Conservation (phyloP, 2,329 filamentous ascomycete species). For the Ascochyta viciae-villosae region DNA sequence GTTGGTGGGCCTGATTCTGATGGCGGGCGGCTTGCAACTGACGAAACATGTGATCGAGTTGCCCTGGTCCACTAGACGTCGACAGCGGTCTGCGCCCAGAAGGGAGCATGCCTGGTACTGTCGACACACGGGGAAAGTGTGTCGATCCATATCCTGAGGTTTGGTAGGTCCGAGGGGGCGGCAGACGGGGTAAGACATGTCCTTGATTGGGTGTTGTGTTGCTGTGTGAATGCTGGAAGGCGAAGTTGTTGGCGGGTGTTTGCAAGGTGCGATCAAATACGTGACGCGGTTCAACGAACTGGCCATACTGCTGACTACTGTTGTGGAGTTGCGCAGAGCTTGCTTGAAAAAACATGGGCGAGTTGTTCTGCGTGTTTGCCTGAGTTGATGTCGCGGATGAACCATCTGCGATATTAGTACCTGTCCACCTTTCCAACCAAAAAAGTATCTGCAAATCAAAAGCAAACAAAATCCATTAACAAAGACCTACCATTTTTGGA, state of each 20-base stretch:
- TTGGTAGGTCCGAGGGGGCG: neutral
- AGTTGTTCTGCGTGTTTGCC: neutral
- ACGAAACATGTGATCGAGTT: neutral
- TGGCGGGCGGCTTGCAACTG: neutral
- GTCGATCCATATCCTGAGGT: neutral
- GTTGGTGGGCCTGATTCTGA: neutral
- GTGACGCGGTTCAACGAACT: neutral
- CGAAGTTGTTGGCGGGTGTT: neutral
- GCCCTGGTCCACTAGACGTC: neutral
- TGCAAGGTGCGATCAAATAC: neutral
- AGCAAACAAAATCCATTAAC: neutral
- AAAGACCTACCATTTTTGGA: constrained; percentile 2
- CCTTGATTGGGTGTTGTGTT: neutral
- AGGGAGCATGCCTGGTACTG: neutral
- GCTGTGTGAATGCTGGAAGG: neutral
- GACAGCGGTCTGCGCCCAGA: neutral
- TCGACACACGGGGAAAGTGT: neutral
- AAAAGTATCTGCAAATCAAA: neutral
- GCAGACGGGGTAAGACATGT: neutral
- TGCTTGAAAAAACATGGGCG: neutral
- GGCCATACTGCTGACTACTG: neutral
- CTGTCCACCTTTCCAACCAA: neutral
- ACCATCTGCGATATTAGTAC: neutral
- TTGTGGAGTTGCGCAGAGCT: neutral
- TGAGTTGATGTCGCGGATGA: neutral